Conservation (phyloP, 805 yeast species). For the Soucietia sequanensis region DNA sequence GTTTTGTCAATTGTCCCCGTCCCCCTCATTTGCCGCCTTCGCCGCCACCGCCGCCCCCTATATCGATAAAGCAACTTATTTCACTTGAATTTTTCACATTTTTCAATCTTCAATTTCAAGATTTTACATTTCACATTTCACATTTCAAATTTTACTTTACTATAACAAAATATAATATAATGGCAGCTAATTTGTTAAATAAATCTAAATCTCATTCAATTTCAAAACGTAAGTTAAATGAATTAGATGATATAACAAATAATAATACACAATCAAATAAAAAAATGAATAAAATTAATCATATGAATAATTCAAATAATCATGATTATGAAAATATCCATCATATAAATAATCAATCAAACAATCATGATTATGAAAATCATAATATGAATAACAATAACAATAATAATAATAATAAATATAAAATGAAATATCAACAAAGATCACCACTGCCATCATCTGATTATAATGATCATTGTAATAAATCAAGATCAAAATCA, state of each 20-base stretch:
- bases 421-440: slow-evolving; percentile 13
- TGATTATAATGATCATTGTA: background rate
- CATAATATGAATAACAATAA: slow-evolving; percentile 12
- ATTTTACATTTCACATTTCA: too few species aligned
- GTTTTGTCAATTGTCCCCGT: too few species aligned
- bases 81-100: too few species aligned
- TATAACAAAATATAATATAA: too few species aligned
- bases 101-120: too few species aligned
- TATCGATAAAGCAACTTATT: too few species aligned
- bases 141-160: too few species aligned
- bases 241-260: slow-evolving; percentile 39
- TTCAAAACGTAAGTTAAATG: slow-evolving; percentile 31
- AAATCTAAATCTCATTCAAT: too few species aligned
- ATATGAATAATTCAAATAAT: slow-evolving; percentile 9
- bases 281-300: slow-evolving; percentile 22
- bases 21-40: too few species aligned
- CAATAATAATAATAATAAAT: background rate
- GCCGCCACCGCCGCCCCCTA: too few species aligned
- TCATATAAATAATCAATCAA: slow-evolving; percentile 5
- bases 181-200: slow-evolving; percentile 36
- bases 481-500: slow-evolving; percentile 15
- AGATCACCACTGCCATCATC: slow-evolving; percentile 22
- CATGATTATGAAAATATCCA: slow-evolving; percentile 4
- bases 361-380: slow-evolving; percentile 7
- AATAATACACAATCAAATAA: slow-evolving; percentile 17